These are phyloP conservation scores for Infundibulicybe gibba DNA, from an alignment of 768 basidiomycete species.

Conservation along the genomic window DNA sequence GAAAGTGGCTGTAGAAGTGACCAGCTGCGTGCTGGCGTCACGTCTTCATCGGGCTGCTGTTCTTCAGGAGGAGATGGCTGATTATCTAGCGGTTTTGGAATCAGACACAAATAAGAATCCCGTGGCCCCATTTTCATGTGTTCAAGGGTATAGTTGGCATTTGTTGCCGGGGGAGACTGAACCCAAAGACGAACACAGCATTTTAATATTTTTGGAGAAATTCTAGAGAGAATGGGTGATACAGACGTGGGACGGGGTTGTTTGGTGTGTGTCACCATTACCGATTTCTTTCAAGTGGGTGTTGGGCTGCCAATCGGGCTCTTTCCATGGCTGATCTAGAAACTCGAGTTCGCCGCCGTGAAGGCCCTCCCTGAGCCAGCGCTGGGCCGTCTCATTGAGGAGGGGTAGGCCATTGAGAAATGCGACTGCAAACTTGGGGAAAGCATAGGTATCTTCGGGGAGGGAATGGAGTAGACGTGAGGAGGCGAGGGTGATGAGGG, in stretches of 20 bases:
- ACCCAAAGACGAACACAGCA: constrained; percentile 1
- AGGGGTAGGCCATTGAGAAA: constrained; percentile 81
- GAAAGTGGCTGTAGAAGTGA: constrained; percentile 75
- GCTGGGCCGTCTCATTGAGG: constrained; percentile 64
- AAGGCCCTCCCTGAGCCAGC: constrained; percentile 72
- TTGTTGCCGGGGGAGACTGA: constrained; percentile 15
- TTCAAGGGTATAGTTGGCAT: constrained; percentile 54
- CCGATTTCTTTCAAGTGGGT: constrained; percentile 57
- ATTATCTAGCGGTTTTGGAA: constrained; percentile 60
- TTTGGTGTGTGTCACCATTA: constrained; percentile 34
- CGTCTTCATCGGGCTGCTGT: constrained; percentile 48
- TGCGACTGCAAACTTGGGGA: constrained; percentile 76
- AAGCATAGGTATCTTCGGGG: constrained; percentile 78
- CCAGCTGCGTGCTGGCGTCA: constrained; percentile 76
- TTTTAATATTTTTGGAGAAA: constrained; percentile 11
- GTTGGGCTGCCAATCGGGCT: constrained; percentile 33
- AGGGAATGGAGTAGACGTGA: constrained; percentile 61
- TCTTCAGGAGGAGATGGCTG: constrained; percentile 40
- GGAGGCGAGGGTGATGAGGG: constrained; percentile 19
- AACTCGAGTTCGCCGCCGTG: constrained; percentile 77
- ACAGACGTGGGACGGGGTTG: constrained; percentile 29
- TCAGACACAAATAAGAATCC: constrained; percentile 73
- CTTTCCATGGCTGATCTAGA: constrained; percentile 59
- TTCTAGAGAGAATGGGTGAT: constrained; percentile 23
- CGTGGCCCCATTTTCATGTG: constrained; percentile 70